These are phyloP conservation scores for Xerocomellus chrysenteron DNA, from an alignment of 768 basidiomycete genomes.

Conservation along the genomic window DNA sequence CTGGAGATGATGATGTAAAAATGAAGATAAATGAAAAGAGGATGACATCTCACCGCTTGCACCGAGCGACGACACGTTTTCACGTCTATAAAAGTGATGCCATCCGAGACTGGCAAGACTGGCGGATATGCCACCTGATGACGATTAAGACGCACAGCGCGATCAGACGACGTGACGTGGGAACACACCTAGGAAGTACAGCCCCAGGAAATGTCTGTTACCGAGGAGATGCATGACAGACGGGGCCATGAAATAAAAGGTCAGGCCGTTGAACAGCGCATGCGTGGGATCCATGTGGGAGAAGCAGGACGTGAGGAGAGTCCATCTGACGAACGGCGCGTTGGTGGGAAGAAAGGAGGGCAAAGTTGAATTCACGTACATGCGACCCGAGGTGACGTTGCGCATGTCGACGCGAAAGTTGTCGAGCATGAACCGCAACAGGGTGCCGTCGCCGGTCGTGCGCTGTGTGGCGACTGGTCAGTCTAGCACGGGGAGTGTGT, in stretches of 20 bases:
- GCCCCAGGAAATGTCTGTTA: conserved; percentile 58
- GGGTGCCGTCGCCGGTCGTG: conserved; percentile 40
- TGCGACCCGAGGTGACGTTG: conserved; percentile 62
- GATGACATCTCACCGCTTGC: conserved; percentile 62
- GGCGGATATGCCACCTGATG: conserved; percentile 57
- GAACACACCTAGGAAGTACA: conserved; percentile 70
- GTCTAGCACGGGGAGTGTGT: not conserved
- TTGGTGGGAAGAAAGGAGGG: not conserved
- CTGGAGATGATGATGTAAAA: conserved; percentile 35
- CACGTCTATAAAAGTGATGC: conserved; percentile 36
- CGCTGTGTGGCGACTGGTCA: conserved; percentile 23
- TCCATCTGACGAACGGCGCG: conserved; percentile 54
- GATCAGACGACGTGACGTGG: not conserved
- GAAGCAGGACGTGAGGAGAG: conserved; percentile 66
- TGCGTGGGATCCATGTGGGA: conserved; percentile 64
- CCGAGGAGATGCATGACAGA: conserved; percentile 63
- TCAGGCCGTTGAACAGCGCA: conserved; percentile 74
- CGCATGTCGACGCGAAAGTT: conserved; percentile 64
- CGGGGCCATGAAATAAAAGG: conserved; percentile 74
- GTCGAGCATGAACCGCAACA: conserved; percentile 49
- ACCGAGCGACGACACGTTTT: conserved; percentile 47
- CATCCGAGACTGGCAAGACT: conserved; percentile 50
- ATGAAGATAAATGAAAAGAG: not conserved
- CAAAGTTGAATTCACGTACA: conserved; percentile 42
- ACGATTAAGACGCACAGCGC: not conserved